Base-by-base conservation (phyloP, 768 basidiomycete genomes). In the Tricholoma hemisulphureum region DNA sequence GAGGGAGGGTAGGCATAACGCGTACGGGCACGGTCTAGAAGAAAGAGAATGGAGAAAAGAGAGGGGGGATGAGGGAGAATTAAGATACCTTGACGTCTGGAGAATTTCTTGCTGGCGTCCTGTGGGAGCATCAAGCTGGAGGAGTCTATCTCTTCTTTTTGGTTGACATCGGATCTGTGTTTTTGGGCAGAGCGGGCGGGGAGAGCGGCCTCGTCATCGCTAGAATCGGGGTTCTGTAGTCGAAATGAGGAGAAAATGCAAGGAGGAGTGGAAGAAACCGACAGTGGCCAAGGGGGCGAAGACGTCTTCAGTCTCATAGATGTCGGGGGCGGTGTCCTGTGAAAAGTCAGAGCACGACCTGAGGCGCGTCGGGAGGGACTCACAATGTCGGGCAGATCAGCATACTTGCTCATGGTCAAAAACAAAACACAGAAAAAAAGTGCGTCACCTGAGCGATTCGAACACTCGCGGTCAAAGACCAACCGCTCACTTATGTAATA, bases 301-400 rank as follows among this genome's bases (percentile, higher is more conserved):
- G 14, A 83, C 77, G 63, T 96, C 94, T 46, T 91, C 89, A 0
- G 94, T 96, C 69, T 96, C 94, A 67, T 96, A 96, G 43, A 96
- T 84, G 70, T 96, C 94, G 37, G 84, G 93, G 1, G 91, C 93
- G 11, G 90, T 91, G 73, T 95, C 93, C 93, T 96, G 48, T 51
- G 9, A 55, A 52, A 23, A 4, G 41, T 32, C 54, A 65, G 58
- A 58, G 55, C 34, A 34, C 58, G 46, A 23, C n/a, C n/a, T n/a
- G n/a, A n/a, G n/a, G n/a, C n/a, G n/a, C n/a, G n/a, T n/a, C n/a
- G 28, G 46, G 37, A 31, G 45, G 52, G 28, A 80, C 89, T 56
- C 64, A 95, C 94, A 56, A 96, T 95, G 69, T 96, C 93, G n/a
- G 94, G 94, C 3, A 96, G 76, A 67, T 87, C 85, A 10, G 92